Base-by-base conservation (phyloP, 768 basidiomycete species). In the Suillus luteus region DNA sequence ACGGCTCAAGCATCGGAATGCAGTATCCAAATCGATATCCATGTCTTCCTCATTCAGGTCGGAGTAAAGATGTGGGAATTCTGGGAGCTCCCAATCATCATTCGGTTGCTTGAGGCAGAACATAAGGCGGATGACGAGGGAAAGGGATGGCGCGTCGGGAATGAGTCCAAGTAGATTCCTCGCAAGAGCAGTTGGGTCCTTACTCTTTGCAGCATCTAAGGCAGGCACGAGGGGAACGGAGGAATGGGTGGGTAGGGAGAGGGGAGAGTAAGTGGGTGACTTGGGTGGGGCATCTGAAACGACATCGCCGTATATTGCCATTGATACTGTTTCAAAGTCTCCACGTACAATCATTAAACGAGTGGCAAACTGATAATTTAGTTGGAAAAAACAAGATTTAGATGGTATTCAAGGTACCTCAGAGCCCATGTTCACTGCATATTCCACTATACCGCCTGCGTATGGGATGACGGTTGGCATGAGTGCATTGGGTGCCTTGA, bases 341-440 rank as follows among this genome's bases (percentile, higher is more conserved):
- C 92, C 92, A 69, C 87, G 88, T 65, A 94, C 81, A 63, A 93
- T 90, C 83, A 94, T 87, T 37, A 93, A 79, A 51, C 92, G 87
- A 24, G 91, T 92, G 4, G 87, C 84, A 72, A 84, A 86, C 89
- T 91, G 71, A 19, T 40, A 54, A 43, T 38, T 68, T 49, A 69
- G 62, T 62, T 17, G 22, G 10, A n/a, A 49, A 19, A 7, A 22
- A 33, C 10, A 55, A 57, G 3, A 44, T 22, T 12, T 24, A 46
- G 9, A 41, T 59, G 17, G 48, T 22, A 60, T 44, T 59, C 14
- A 22, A 10, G 78, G 62, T 68, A 86, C 92, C 75, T 92, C 89
- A 10, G 72, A 55, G 43, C 87, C 87, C 88, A 92, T 88, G 64
- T 90, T 84, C 17, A 93, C 84, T 5, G 73, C 66, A 73, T 87